A percentile compares a stretch with the other conserved stretches of the same genome.
These are phyloP conservation scores for Combretum micranthum DNA, from an alignment of 345 rosid genomes.

Conservation along the genomic window DNA sequence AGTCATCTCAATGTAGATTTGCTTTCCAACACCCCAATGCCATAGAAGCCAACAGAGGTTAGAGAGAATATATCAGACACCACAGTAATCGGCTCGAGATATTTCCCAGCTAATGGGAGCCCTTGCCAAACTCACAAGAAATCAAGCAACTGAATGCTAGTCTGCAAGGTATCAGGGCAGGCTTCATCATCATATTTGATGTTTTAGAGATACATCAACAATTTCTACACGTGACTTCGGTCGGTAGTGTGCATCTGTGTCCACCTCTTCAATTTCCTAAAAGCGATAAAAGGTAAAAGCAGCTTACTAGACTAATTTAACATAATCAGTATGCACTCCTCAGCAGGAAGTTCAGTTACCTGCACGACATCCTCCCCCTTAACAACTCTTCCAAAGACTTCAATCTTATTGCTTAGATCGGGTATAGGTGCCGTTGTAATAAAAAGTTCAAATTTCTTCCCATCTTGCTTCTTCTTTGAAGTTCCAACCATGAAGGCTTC, in stretches of 20 bases:
- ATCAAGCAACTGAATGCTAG: too few relatives aligned
- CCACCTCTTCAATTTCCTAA: slow-evolving; percentile 89
- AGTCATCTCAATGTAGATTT: too few relatives aligned
- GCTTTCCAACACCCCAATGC: too few relatives aligned
- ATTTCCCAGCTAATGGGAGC: too few relatives aligned
- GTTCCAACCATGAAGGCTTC: slow-evolving; percentile 80
- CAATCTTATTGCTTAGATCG: slow-evolving; percentile 50
- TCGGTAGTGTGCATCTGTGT: slow-evolving; percentile 73
- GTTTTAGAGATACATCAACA: slow-evolving; percentile 40
- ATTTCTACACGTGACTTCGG: slow-evolving; percentile 63
- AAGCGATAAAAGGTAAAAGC: slow-evolving; percentile 3
- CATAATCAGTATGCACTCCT: background rate
- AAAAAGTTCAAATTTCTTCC: slow-evolving; percentile 49
- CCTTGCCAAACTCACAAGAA: too few relatives aligned
- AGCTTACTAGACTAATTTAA: background rate
- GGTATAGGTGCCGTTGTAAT: slow-evolving; percentile 80
- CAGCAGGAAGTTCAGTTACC: slow-evolving; percentile 25
- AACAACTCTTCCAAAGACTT: slow-evolving; percentile 67
- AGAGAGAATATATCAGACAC: too few relatives aligned
- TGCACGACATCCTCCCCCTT: slow-evolving; percentile 72
- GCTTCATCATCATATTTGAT: slow-evolving; percentile 25
- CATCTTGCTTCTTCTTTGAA: slow-evolving; percentile 34
- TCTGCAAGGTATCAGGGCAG: too few relatives aligned
- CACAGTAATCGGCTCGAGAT: too few relatives aligned
- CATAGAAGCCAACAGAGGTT: too few relatives aligned